Base-by-base conservation (phyloP, 495 filamentous ascomycete species). In the Filosporella fistucella region DNA sequence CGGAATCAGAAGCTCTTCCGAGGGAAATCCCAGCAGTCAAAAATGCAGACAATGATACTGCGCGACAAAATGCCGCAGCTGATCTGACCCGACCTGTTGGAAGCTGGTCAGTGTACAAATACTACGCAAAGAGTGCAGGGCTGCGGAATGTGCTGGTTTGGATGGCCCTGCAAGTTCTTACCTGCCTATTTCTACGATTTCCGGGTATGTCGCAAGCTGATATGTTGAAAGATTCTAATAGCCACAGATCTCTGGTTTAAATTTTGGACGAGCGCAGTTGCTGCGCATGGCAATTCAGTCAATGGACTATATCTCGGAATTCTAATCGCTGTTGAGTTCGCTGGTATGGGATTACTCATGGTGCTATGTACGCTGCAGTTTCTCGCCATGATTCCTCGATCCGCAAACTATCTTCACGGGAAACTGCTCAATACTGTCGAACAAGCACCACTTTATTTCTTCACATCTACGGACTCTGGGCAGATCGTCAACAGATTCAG, bases 201-300 rank as follows among this genome's bases (percentile, higher is more conserved):
- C 48, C 48, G 25, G 34, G 40, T 39, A 51, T 23, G 20, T 42
- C 29, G 16, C 30, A 25, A 8, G 22, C 35, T 34, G 9, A 6
- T 12, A 7, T n/a, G 30, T 13, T 23, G n/a, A 34, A 16, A 2
- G n/a, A 7, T 32, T 12, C 45, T 48, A 41, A 48, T 4, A 22
- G 10, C 9, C 12, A 26, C 29, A 49, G 47, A 42, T 26, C 37
- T 49, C 37, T 29, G 23, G 18, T 30, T 33, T 30, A 54, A 46
- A n/a, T 51, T 42, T 16, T 33, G 50, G 39, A 40, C 23, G 25
- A 39, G 26, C 26, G 36, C 26, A 9, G 20, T 34, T 38, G 59
- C 58, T 9, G 61, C 62, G 1, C 54, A 59, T 12, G 47, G 64
- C 2, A 49, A 45, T 4, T 65, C 54, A 41, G 63, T 66, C 41